These are phyloP conservation scores for Eucalyptus regnans DNA, from an alignment of 345 rosid genomes.

Conservation along the genomic window DNA sequence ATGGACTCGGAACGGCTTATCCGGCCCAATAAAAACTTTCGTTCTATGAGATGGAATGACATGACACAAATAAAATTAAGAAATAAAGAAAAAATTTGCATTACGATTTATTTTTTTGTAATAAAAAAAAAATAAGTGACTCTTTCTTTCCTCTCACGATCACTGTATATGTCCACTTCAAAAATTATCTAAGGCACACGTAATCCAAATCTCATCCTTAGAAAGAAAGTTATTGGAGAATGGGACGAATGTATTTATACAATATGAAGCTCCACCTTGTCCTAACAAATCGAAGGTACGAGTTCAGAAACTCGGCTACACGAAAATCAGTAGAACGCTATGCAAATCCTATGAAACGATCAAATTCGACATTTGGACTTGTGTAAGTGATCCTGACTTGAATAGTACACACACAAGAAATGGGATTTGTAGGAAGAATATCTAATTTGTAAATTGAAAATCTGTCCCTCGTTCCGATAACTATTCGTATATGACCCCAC, in stretches of 20 bases:
- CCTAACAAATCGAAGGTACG: fast-evolving
- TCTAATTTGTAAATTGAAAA: neutral
- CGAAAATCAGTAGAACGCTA: fast-evolving
- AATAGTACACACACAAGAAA: fast-evolving
- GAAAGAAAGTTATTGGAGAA: neutral
- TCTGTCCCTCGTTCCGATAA: fast-evolving
- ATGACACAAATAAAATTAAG: neutral
- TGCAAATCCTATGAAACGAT: neutral
- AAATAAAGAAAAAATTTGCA: neutral
- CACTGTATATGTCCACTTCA: neutral
- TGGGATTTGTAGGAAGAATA: fast-evolving
- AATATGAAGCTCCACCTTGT: neutral
- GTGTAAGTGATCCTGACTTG: neutral
- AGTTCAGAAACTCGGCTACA: fast-evolving
- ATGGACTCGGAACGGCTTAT: neutral
- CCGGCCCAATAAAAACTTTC: neutral
- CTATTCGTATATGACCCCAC: neutral
- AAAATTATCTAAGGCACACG: neutral
- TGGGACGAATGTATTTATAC: fast-evolving
- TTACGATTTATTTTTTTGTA: neutral
- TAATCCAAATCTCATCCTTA: neutral
- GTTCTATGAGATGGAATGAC: neutral
- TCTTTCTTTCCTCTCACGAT: neutral
- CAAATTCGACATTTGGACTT: neutral
- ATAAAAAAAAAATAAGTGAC: neutral